These are phyloP conservation scores for Zalaria obscura DNA, from an alignment of 2,329 filamentous ascomycete species.

Conservation along the genomic window DNA sequence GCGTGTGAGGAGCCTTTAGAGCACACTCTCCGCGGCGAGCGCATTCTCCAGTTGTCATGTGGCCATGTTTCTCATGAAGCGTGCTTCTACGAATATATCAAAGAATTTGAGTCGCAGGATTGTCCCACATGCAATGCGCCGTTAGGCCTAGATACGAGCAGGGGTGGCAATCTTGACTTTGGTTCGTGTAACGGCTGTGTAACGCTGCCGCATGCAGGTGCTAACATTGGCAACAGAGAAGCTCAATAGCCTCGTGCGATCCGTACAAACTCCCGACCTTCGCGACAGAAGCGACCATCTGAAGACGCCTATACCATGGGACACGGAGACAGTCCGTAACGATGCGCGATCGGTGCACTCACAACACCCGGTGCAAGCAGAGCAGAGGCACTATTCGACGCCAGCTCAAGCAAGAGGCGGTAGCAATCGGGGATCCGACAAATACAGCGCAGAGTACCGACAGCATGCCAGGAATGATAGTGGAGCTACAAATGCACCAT, in stretches of 20 bases:
- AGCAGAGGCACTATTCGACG: background rate
- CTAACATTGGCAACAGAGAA: constrained; percentile 51
- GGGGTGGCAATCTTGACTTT: constrained; percentile 66
- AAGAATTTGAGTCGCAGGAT: constrained; percentile 83
- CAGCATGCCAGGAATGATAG: constrained; percentile 67
- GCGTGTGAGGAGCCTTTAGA: constrained; percentile 95
- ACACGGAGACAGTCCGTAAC: constrained; percentile 23
- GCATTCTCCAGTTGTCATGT: constrained; percentile 90
- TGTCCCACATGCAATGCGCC: constrained; percentile 91
- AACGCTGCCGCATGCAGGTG: background rate
- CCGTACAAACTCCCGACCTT: constrained; percentile 37
- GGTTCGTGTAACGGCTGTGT: constrained; percentile 2
- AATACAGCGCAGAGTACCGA: constrained; percentile 5
- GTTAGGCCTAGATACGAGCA: constrained; percentile 78
- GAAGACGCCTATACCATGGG: constrained; percentile 55
- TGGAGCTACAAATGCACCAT: constrained; percentile 57
- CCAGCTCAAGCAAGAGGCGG: background rate
- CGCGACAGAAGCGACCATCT: constrained; percentile 25
- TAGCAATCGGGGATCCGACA: background rate
- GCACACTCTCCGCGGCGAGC: constrained; percentile 85
- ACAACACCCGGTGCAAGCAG: background rate
- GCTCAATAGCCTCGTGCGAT: constrained; percentile 83
- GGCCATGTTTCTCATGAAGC: constrained; percentile 95
- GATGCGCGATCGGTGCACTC: background rate
- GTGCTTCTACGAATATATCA: constrained; percentile 97